Evolutionary conservation across 768 basidiomycete species (phyloP), one percentile per base, ranked within the genome.

Genomic region (Amanita pallidorosea): DNA sequence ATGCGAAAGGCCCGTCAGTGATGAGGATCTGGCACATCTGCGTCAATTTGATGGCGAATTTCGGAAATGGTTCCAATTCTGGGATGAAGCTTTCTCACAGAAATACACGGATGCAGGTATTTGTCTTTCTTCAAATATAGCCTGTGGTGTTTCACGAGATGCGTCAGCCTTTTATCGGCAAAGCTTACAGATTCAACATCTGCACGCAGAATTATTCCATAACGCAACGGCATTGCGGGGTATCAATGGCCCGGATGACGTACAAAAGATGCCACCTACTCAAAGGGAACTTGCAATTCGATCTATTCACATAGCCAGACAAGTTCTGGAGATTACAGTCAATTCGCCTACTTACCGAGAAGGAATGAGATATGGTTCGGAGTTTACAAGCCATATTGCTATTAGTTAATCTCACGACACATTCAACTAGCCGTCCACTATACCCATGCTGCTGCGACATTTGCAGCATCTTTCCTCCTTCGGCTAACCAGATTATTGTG

Each of bases 401-500:
- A 20, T n/a, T 25, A 49, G 7, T 50, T 23, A 22, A 49, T 8
- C 37, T 47, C 36, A 52, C 41, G 48, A 51, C 41, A 9, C 25
- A 41, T 46, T 36, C 7, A 36, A 48, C 40, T 51, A 89, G 88
- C 90, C 13, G 87, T 92, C n/a, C 84, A 89, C 61, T 86, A 88
- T 59, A 87, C 87, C 12, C 93, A 97, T 61, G 88, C 89, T 37
- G 89, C 90, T 25, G 93, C 93, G 5, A 95, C 93, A 0, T 97
- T 97, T 67, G 79, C 88, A 18, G 93, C 92, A 11, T 89, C 90
- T 3, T 87, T 97, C 65, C 72, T 95, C 53, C 73, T 97, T 45
- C 83, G 93, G 29, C 71, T 96, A 44, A 81, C 84, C 34, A 80
- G 93, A 22, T 73, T 97, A 36, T 94, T 96, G 88, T 91, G 61